phyloP scores from a whole-genome alignment of 768 basidiomycete genomes.

The Boletus sensibilis region DNA sequence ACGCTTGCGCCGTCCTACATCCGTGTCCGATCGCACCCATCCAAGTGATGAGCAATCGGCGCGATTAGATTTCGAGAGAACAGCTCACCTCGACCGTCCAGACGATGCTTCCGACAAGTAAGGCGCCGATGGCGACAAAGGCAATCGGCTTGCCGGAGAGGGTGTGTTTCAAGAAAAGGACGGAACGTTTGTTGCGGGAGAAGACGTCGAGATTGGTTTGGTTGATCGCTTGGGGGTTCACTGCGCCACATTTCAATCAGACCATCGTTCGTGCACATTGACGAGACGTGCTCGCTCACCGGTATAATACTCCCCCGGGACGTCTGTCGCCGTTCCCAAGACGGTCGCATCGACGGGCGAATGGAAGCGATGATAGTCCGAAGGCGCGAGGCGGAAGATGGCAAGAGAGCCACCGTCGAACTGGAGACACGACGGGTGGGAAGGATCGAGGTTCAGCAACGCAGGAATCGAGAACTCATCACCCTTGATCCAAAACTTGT shows the following conservation, averaged over 20 bases:
- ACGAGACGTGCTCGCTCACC: constrained; percentile 32
- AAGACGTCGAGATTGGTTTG: constrained; percentile 63
- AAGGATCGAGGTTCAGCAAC: constrained; percentile 49
- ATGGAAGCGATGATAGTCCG: constrained; percentile 83
- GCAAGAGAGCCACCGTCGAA: constrained; percentile 54
- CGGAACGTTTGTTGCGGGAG: constrained; percentile 59
- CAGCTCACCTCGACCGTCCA: constrained; percentile 48
- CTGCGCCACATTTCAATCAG: constrained; percentile 27
- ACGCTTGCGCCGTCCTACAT: constrained; percentile 46
- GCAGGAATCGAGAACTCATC: constrained; percentile 62
- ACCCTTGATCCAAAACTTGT: constrained; percentile 78
- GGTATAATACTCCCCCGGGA: constrained; percentile 61
- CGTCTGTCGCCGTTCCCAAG: constrained; percentile 38
- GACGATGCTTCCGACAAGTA: constrained; percentile 73
- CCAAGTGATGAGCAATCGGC: not conserved
- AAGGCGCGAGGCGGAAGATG: constrained; percentile 74
- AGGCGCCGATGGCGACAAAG: constrained; percentile 75
- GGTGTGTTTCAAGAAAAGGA: constrained; percentile 50
- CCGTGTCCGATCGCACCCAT: not conserved
- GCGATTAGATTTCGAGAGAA: not conserved
- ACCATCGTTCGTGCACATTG: not conserved
- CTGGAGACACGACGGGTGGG: constrained; percentile 40
- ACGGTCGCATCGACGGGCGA: constrained; percentile 60
- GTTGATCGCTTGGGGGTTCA: constrained; percentile 80
- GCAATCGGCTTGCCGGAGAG: constrained; percentile 51